phyloP scores from a whole-genome alignment of 495 filamentous ascomycete genomes.

The Aspergillus coremiiformis region DNA sequence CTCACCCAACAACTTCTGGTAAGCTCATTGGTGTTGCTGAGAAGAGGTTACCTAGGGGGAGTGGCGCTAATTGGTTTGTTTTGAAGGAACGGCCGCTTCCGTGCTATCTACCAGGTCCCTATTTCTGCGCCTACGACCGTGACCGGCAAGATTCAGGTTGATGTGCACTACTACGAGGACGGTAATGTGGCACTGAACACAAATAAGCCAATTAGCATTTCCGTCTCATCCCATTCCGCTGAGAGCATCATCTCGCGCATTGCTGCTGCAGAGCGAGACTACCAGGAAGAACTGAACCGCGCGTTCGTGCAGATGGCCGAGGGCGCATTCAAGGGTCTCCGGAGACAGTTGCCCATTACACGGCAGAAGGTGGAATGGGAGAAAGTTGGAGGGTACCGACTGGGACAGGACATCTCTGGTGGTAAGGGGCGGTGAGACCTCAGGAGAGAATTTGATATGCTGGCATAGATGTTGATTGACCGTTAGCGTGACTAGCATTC shows the following conservation, averaged over 20 bases:
- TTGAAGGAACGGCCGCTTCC: slow-evolving; percentile 88
- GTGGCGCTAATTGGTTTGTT: neutral
- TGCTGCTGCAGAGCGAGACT: slow-evolving; percentile 73
- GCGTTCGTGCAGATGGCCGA: slow-evolving; percentile 85
- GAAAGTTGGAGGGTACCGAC: slow-evolving; percentile 89
- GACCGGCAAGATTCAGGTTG: slow-evolving; percentile 43
- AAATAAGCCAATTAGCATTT: slow-evolving; percentile 59
- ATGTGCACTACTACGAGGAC: slow-evolving; percentile 99
- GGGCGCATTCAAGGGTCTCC: slow-evolving; percentile 86
- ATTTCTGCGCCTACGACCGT: slow-evolving; percentile 49
- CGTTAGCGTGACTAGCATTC: neutral
- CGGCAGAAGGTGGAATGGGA: slow-evolving; percentile 99
- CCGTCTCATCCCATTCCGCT: slow-evolving; percentile 55
- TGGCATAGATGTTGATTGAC: neutral
- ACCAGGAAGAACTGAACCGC: slow-evolving; percentile 91
- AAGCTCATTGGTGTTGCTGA: slow-evolving; percentile 3
- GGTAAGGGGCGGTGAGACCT: slow-evolving; percentile 30
- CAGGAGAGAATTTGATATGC: slow-evolving; percentile 2
- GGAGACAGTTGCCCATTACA: slow-evolving; percentile 90
- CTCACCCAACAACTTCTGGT: slow-evolving; percentile 97
- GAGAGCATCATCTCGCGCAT: slow-evolving; percentile 66
- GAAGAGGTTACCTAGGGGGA: neutral
- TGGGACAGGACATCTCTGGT: slow-evolving; percentile 61
- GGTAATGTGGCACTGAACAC: slow-evolving; percentile 92
- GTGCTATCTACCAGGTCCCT: slow-evolving; percentile 65